These are phyloP conservation scores for Calonectria montana DNA, from an alignment of 2,329 filamentous ascomycete genomes.

Conservation along the genomic window DNA sequence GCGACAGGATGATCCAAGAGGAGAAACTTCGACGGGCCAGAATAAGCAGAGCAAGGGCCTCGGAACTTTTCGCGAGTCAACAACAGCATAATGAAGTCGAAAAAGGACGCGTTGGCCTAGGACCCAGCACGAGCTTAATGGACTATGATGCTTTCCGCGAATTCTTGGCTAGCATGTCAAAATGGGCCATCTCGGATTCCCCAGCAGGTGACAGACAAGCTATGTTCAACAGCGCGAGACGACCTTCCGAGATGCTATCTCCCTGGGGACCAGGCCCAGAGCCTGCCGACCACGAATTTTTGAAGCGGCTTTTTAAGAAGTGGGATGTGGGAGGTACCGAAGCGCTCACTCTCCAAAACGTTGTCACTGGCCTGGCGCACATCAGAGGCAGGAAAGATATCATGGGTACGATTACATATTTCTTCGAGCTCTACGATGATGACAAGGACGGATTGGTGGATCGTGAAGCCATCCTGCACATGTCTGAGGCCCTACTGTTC, in stretches of 20 bases:
- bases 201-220: conserved; percentile 72
- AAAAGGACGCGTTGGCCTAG: conserved; percentile 87
- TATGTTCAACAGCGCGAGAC: conserved; percentile 69
- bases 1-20: conserved; percentile 80
- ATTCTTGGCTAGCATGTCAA: conserved; percentile 88
- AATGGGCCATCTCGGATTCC: conserved; percentile 93
- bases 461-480: conserved; percentile 91
- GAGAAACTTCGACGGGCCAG: conserved; percentile 76
- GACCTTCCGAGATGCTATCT: conserved; percentile 56
- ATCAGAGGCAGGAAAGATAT: conserved; percentile 96
- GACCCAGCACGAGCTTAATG: conserved; percentile 92
- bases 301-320: conserved; percentile 85
- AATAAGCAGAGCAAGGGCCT: conserved; percentile 59
- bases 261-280: conserved; percentile 69
- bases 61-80: conserved; percentile 51
- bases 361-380: conserved; percentile 88
- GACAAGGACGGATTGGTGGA: conserved; percentile 91
- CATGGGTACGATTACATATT: conserved; percentile 97
- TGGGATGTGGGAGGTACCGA: conserved; percentile 86
- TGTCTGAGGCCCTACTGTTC: conserved; percentile 94
- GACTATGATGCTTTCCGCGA: conserved; percentile 97
- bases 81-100: conserved; percentile 69
- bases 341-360: conserved; percentile 88
- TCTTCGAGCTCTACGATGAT: conserved; percentile 97
- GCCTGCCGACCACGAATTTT: conserved; percentile 94